Conservation (phyloP, 345 rosid genomes). For the Psidium friedrichsthalianum region DNA sequence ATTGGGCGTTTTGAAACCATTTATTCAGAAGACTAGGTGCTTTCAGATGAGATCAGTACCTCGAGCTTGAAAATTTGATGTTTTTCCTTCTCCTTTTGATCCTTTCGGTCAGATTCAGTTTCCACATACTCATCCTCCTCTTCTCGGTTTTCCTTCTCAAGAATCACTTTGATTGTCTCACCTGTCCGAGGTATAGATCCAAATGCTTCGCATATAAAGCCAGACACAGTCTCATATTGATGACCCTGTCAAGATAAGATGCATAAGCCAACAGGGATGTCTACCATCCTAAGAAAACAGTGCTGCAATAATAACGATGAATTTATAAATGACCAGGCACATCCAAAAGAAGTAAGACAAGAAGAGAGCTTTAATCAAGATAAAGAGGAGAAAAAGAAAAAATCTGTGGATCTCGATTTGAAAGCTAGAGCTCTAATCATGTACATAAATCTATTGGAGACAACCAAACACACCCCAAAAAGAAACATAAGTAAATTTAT, state of each 20-base stretch:
- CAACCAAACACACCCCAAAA: not conserved
- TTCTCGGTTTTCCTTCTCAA: constrained; percentile 72
- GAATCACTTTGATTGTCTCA: constrained; percentile 66
- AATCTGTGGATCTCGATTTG: not conserved
- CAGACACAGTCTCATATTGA: constrained; percentile 98
- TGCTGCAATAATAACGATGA: not conserved
- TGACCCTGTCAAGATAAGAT: constrained; percentile 48
- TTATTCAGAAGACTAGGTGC: not conserved
- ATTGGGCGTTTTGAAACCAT: not conserved
- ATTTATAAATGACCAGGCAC: not conserved
- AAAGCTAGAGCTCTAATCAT: not conserved
- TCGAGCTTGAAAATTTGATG: constrained; percentile 75
- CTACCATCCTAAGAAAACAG: not conserved
- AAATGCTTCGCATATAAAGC: constrained; percentile 91
- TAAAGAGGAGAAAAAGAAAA: not conserved
- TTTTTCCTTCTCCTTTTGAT: constrained; percentile 51
- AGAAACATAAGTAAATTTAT: not conserved
- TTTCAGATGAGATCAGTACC: constrained; percentile 27
- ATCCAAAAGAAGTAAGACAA: not conserved
- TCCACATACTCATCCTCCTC: constrained; percentile 51
- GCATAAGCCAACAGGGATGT: not conserved
- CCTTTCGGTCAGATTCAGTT: constrained; percentile 44
- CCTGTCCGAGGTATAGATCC: constrained; percentile 98
- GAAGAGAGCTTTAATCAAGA: not conserved
- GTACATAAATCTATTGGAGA: not conserved